phyloP scores from a whole-genome alignment of 2,329 filamentous ascomycete genomes.

The Madurella fahalii region DNA sequence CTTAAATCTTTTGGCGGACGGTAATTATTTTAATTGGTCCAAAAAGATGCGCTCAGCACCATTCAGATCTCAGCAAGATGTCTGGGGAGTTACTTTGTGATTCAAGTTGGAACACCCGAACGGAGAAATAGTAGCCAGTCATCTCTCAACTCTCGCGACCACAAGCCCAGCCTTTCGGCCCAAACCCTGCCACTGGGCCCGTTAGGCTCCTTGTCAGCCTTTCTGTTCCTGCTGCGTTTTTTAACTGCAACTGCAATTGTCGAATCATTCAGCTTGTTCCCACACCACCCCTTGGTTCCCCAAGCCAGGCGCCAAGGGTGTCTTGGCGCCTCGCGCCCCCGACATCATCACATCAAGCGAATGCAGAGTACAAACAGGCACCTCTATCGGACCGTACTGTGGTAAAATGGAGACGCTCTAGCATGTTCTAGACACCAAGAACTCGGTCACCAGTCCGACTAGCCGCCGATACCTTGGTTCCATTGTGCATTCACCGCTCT shows the following conservation, averaged over 20 bases:
- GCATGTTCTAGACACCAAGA: not conserved
- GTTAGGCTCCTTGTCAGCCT: slow-evolving; percentile 29
- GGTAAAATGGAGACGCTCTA: not conserved
- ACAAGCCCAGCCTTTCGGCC: slow-evolving; percentile 20
- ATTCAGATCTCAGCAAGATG: slow-evolving; percentile 11
- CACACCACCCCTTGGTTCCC: slow-evolving; percentile 19
- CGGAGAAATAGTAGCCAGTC: slow-evolving; percentile 14
- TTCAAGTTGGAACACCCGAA: slow-evolving; percentile 1
- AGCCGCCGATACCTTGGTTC: not conserved
- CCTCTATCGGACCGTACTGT: not conserved
- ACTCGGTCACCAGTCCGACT: not conserved
- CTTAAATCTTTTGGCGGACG: slow-evolving; percentile 10
- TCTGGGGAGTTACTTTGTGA: slow-evolving; percentile 11
- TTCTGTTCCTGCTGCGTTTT: slow-evolving; percentile 29
- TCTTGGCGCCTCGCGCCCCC: slow-evolving; percentile 8
- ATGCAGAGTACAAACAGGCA: not conserved
- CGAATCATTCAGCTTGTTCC: slow-evolving; percentile 22
- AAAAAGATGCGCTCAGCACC: slow-evolving; percentile 10
- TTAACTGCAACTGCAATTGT: slow-evolving; percentile 25
- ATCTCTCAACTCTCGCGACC: slow-evolving; percentile 2
- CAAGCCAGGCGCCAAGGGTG: slow-evolving; percentile 15
- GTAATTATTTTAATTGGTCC: slow-evolving; percentile 24
- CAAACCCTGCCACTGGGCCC: slow-evolving; percentile 24
- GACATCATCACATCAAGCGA: slow-evolving; percentile 7
- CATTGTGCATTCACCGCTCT: slow-evolving; percentile 21